Evolutionary conservation across 108 stramenopile species (phyloP).

Genomic region (Chaetoceros muelleri): DNA sequence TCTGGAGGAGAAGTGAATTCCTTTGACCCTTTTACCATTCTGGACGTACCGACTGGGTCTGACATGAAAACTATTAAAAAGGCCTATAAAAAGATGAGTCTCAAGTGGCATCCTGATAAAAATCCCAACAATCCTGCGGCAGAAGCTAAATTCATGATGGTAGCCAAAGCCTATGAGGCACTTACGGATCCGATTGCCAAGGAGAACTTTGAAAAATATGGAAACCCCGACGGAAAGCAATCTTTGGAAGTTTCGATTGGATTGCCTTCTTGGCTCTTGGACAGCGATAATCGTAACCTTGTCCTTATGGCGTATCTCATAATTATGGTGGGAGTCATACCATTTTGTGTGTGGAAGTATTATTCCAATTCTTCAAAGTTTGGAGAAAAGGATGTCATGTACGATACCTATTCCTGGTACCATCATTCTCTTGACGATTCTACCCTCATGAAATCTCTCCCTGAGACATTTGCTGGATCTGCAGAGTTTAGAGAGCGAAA

Average conservation of each 20-base stretch:
- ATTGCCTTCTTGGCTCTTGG: constrained; percentile 87
- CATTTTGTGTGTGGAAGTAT: constrained; percentile 82
- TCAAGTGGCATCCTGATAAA: constrained; percentile 91
- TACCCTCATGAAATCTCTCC: constrained; percentile 60
- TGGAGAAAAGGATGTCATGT: constrained; percentile 98
- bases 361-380: constrained; percentile 92
- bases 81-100: constrained; percentile 70
- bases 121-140: constrained; percentile 84
- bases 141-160: constrained; percentile 93
- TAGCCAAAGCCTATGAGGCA: constrained; percentile 92
- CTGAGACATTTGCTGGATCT: constrained; percentile 76
- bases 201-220: constrained; percentile 94
- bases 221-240: constrained; percentile 98
- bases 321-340: constrained; percentile 94
- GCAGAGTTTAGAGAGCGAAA: constrained; percentile 84
- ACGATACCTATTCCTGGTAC: constrained; percentile 93
- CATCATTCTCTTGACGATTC: constrained; percentile 79
- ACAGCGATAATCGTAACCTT: constrained; percentile 81
- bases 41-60: constrained; percentile 64
- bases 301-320: constrained; percentile 91
- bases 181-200: constrained; percentile 82
- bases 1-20: constrained; percentile 79
- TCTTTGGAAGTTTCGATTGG: constrained; percentile 93
- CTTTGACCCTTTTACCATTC: constrained; percentile 89
- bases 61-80: constrained; percentile 84